Percentiles rank a stretch among this genome's conserved stretches.
Evolutionary conservation across 257 asterid genomes (phyloP).

Genomic region (Handroanthus guayacan): DNA sequence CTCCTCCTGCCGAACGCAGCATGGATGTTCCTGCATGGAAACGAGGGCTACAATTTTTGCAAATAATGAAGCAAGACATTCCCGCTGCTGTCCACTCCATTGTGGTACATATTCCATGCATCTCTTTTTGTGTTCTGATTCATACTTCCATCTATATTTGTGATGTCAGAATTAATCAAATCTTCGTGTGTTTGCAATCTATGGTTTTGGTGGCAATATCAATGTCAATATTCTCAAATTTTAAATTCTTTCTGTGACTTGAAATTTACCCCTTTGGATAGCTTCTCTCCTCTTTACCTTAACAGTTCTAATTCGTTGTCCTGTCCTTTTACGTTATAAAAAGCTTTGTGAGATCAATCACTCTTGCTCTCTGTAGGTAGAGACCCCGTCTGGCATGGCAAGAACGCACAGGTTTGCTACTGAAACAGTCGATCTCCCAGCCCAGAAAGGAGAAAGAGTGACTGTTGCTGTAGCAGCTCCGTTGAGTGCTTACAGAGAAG

Average conservation of each 20-base stretch:
- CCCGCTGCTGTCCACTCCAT: constrained; percentile 94
- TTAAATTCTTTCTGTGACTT: constrained; percentile 15
- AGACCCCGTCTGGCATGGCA: constrained; percentile 88
- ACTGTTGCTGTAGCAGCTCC: constrained; percentile 94
- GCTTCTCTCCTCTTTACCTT: constrained; percentile 4
- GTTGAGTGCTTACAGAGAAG: constrained; percentile 60
- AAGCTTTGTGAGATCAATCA: constrained; percentile 33
- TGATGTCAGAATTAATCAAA: constrained; percentile 3
- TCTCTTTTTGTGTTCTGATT: constrained; percentile 10
- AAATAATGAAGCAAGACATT: constrained; percentile 72
- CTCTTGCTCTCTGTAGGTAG: constrained; percentile 61
- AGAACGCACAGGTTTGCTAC: constrained; percentile 95
- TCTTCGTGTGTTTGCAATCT: constrained; percentile 20
- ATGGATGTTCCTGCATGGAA: constrained; percentile 98
- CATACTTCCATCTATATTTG: constrained; percentile 14
- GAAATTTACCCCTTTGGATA: not conserved
- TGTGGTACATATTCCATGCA: constrained; percentile 62
- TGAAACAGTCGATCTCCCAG: constrained; percentile 95
- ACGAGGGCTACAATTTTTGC: constrained; percentile 74
- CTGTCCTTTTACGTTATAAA: constrained; percentile 8
- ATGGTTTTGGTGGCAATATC: constrained; percentile 16
- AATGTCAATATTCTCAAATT: not conserved
- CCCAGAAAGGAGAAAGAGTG: constrained; percentile 94
- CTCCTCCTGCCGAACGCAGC: constrained; percentile 99
- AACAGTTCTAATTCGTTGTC: constrained; percentile 13